phyloP scores from a whole-genome alignment of 768 basidiomycete species.

The Clitopilus passeckerianus region DNA sequence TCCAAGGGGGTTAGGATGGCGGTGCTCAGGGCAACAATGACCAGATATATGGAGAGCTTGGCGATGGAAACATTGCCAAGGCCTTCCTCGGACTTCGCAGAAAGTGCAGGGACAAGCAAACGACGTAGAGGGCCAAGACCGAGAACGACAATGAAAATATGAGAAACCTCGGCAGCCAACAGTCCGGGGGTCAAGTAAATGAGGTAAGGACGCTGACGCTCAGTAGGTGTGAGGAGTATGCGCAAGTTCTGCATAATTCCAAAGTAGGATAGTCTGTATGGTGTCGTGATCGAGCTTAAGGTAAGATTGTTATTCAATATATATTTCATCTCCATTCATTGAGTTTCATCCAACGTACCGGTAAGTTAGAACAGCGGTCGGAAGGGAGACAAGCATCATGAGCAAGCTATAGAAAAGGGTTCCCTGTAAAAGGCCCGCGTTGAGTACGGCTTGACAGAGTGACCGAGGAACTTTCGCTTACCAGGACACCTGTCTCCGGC shows the following conservation, averaged over 20 bases:
- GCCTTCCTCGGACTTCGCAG: constrained; percentile 22
- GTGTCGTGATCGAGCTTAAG: constrained; percentile 75
- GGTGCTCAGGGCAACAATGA: constrained; percentile 52
- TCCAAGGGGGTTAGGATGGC: constrained; percentile 68
- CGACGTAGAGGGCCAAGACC: constrained; percentile 42
- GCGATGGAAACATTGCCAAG: constrained; percentile 40
- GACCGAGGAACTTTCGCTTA: constrained; percentile 11
- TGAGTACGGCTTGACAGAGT: background rate
- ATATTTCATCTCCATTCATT: constrained; percentile 1
- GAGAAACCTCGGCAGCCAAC: constrained; percentile 52
- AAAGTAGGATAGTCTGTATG: constrained; percentile 68
- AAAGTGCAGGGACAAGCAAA: constrained; percentile 36
- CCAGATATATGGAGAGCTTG: constrained; percentile 51
- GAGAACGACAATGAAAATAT: constrained; percentile 41
- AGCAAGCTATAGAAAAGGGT: constrained; percentile 60
- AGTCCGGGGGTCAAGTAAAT: constrained; percentile 76
- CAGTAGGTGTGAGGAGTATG: constrained; percentile 74
- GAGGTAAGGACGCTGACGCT: constrained; percentile 73
- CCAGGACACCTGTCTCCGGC: constrained; percentile 53
- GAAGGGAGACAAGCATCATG: constrained; percentile 61
- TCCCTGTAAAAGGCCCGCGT: constrained; percentile 27
- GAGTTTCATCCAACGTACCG: constrained; percentile 39
- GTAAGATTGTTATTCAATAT: constrained; percentile 2
- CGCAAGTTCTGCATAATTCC: constrained; percentile 55
- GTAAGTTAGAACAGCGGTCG: constrained; percentile 71